phyloP scores from a whole-genome alignment of 2,329 filamentous ascomycete species.

The Phialocephala subalpina region DNA sequence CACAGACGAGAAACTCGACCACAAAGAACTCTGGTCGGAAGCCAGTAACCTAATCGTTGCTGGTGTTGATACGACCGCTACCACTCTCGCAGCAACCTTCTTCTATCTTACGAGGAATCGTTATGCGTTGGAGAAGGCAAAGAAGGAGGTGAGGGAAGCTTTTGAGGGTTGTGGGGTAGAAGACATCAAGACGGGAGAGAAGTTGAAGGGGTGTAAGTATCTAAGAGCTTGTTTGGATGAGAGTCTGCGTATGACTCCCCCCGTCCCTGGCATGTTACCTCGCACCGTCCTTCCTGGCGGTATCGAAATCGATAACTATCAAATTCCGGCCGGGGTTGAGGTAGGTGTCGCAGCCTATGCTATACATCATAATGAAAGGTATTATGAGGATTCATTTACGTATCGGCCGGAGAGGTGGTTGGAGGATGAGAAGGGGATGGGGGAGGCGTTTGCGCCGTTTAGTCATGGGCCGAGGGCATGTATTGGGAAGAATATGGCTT shows the following conservation, averaged over 20 bases:
- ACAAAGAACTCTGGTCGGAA: conserved; percentile 41
- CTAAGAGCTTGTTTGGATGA: conserved; percentile 53
- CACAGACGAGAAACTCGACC: conserved; percentile 56
- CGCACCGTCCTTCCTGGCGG: conserved; percentile 38
- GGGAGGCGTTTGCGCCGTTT: conserved; percentile 36
- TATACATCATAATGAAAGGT: conserved; percentile 53
- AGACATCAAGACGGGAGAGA: conserved; percentile 41
- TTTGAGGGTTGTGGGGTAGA: conserved; percentile 36
- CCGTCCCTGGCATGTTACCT: conserved; percentile 35
- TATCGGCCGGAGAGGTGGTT: conserved; percentile 58
- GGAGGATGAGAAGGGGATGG: conserved; percentile 9
- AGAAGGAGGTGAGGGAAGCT: conserved; percentile 29
- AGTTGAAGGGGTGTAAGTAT: conserved; percentile 46
- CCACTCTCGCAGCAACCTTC: conserved; percentile 46
- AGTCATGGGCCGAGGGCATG: conserved; percentile 36
- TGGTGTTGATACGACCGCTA: conserved; percentile 50
- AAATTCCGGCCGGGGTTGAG: conserved; percentile 50
- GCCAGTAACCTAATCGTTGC: conserved; percentile 32
- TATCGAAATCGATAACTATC: conserved; percentile 38
- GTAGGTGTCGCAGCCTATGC: conserved; percentile 54
- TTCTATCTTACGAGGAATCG: conserved; percentile 49
- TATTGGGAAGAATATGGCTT: conserved; percentile 37
- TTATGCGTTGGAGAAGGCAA: conserved; percentile 38
- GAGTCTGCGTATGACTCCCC: conserved; percentile 40
- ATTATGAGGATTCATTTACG: conserved; percentile 50